Base-by-base conservation (phyloP, 2,329 filamentous ascomycete genomes). In the Cladophialophora exuberans region DNA sequence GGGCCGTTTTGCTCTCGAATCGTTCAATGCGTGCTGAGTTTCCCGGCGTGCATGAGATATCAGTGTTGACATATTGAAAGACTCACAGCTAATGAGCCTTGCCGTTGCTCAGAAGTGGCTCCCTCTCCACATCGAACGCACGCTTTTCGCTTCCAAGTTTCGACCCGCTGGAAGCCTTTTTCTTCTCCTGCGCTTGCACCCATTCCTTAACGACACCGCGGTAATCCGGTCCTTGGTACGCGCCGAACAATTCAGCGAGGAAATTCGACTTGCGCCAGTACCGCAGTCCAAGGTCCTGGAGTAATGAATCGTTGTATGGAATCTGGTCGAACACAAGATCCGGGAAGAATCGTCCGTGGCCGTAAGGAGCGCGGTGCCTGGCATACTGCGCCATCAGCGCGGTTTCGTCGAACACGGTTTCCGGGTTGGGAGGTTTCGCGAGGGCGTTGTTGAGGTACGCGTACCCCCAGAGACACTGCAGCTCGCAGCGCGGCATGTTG, bases 291-390 rank as follows among this genome's bases (percentile, higher is more conserved):
- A 92, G 64, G 67, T 93, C 88, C 3, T 73, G 71, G 56, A 89
- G 67, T 65, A 93, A 68, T 65, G 86, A 65, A 69, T 92, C 88
- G 15, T 90, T 67, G 65, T 90, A 94, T 3, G 87, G 87, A 50
- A 93, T 68, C 0, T 81, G 81, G 68, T 94, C 89, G 65, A 93
- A 92, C 15, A 89, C 84, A 61, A 91, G 85, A 67, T 89, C 87
- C 0, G 85, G 85, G 54, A 80, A 76, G 65, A 76, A 79, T 33
- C 74, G 76, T 1, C 87, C 87, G 64, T 83, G 85, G 0, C 87
- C 87, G 3, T 75, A 79, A 1, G 86, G 83, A 63, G 88, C 88
- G 22, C 88, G 78, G 80, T 85, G 86, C 60, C 79, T 83, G 3
- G 86, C 85, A 67, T 87, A 93, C 31, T 87, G 82, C 17, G 80